Conservation (phyloP, 2,329 filamentous ascomycete species). For the Penicillium italicum region DNA sequence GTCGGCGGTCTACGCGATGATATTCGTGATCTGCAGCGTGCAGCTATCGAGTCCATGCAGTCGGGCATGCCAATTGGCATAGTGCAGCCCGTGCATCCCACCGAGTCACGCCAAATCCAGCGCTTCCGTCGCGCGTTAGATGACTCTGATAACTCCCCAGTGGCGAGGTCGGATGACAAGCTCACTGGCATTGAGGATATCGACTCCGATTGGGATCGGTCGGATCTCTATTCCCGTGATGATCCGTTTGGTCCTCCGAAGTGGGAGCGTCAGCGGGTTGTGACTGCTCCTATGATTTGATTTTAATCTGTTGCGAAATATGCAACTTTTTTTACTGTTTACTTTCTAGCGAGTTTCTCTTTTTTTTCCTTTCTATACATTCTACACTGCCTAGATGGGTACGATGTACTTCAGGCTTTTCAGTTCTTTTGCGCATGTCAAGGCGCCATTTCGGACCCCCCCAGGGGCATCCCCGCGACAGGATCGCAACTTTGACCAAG, state of each 20-base stretch:
- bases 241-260: slow-evolving; percentile 25
- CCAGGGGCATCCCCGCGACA: slow-evolving; percentile 5
- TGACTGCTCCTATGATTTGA: slow-evolving; percentile 33
- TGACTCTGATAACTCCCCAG: slow-evolving; percentile 18
- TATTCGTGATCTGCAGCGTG: slow-evolving; percentile 34
- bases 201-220: slow-evolving; percentile 27
- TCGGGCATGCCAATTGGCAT: slow-evolving; percentile 17
- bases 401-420: not conserved
- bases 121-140: slow-evolving; percentile 27
- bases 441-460: not conserved
- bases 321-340: not conserved
- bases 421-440: not conserved
- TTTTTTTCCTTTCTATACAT: not conserved
- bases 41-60: slow-evolving; percentile 31
- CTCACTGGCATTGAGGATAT: slow-evolving; percentile 14
- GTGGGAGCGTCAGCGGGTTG: slow-evolving; percentile 28
- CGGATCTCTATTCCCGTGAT: slow-evolving; percentile 16
- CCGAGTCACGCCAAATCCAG: slow-evolving; percentile 32
- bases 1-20: slow-evolving; percentile 43
- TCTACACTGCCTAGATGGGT: not conserved
- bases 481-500: slow-evolving; percentile 11
- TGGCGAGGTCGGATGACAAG: slow-evolving; percentile 15
- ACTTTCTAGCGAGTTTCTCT: slow-evolving; percentile 25
- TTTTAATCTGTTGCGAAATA: not conserved
- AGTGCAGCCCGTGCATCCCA: slow-evolving; percentile 33